Evolutionary conservation across 768 basidiomycete genomes (phyloP).

Genomic region (Termitomyces sp.): DNA sequence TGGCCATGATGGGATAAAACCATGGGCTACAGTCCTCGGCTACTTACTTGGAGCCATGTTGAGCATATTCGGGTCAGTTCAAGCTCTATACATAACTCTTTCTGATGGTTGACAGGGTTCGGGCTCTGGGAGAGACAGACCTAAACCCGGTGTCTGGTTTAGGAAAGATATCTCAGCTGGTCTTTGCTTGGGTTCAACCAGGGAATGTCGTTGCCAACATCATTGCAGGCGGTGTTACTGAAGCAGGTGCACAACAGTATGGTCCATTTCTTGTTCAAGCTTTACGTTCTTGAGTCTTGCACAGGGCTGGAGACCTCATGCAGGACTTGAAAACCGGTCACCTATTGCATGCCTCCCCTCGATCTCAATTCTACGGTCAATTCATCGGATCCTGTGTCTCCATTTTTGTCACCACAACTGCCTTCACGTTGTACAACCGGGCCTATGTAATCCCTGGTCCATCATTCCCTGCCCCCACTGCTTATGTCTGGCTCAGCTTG

Average conservation of each 20-base stretch:
- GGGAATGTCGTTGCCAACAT: slow-evolving; percentile 97
- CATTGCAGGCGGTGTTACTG: slow-evolving; percentile 94
- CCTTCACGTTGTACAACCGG: slow-evolving; percentile 80
- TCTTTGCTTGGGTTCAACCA: slow-evolving; percentile 93
- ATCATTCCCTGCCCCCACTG: slow-evolving; percentile 93
- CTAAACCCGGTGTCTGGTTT: slow-evolving; percentile 88
- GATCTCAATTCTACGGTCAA: slow-evolving; percentile 93
- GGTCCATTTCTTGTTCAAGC: slow-evolving; percentile 14
- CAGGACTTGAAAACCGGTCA: slow-evolving; percentile 98
- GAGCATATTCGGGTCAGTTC: slow-evolving; percentile 77
- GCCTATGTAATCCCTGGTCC: slow-evolving; percentile 90
- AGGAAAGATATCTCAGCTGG: slow-evolving; percentile 90
- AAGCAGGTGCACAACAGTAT: slow-evolving; percentile 91
- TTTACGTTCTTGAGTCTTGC: not conserved
- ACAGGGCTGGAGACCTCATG: slow-evolving; percentile 94
- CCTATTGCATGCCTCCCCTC: slow-evolving; percentile 83
- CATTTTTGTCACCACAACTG: slow-evolving; percentile 84
- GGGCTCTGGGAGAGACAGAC: slow-evolving; percentile 94
- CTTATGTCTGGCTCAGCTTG: slow-evolving; percentile 86
- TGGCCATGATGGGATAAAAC: slow-evolving; percentile 85
- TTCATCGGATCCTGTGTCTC: slow-evolving; percentile 86
- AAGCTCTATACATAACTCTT: not conserved
- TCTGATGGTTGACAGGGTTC: slow-evolving; percentile 47
- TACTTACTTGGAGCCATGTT: slow-evolving; percentile 79
- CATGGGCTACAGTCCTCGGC: slow-evolving; percentile 90